A percentile compares a stretch with the other conserved stretches of the same genome.
Evolutionary conservation across 75 land plant species (phyloP).

Genomic region (Selaginella tamariscina): DNA sequence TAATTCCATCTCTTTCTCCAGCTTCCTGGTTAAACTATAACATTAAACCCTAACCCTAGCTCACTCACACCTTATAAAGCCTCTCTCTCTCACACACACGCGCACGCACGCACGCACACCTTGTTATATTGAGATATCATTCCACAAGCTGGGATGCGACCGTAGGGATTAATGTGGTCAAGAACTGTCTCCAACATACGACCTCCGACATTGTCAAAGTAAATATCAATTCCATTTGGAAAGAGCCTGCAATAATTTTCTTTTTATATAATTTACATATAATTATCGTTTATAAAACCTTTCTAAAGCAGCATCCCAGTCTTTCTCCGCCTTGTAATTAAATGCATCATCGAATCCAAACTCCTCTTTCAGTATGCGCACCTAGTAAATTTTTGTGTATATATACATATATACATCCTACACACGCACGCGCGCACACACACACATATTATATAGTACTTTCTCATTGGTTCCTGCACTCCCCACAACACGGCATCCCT

Average conservation of each 20-base stretch:
- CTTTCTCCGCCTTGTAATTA: conserved; percentile 37
- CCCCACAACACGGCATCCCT: conserved; percentile 41
- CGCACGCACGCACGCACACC: no score
- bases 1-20: neutral
- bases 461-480: conserved; percentile 40
- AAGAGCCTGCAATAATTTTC: conserved; percentile 18
- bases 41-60: no score
- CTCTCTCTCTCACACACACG: no score
- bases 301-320: conserved; percentile 26
- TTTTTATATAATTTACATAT: no score
- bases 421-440: no score
- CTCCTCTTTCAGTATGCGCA: conserved; percentile 26
- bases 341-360: conserved; percentile 38
- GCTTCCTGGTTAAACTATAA: neutral
- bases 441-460: no score
- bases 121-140: conserved; percentile 43
- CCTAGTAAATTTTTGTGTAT: no score
- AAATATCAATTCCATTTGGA: conserved; percentile 61
- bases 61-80: no score
- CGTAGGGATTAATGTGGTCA: conserved; percentile 37
- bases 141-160: conserved; percentile 53
- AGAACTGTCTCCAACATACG: conserved; percentile 62
- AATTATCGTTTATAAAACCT: no score
- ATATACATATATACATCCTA: no score
- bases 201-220: conserved; percentile 74